Percentiles rank a stretch among this genome's conserved stretches.
Conservation (phyloP, 1,139 yeast genomes). For the Candida sp. region DNA sequence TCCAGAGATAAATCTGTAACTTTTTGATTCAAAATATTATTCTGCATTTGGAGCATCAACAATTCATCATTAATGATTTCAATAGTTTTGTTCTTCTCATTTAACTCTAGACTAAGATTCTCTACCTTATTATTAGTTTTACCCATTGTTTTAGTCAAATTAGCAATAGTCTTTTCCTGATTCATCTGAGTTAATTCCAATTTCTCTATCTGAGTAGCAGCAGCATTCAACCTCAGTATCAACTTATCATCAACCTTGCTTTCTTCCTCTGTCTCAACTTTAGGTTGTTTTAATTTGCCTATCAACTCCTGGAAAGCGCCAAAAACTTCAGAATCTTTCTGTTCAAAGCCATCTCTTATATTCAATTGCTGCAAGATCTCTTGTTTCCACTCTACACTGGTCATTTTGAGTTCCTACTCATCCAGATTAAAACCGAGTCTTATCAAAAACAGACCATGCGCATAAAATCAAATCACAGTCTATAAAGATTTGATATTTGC, state of each 20-base stretch:
- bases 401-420: neutral
- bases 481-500: neutral
- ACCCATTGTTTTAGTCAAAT: slow-evolving; percentile 17
- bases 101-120: slow-evolving; percentile 41
- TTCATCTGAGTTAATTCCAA: slow-evolving; percentile 13
- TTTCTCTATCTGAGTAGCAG: slow-evolving; percentile 21
- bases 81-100: slow-evolving; percentile 52
- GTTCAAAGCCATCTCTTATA: slow-evolving; percentile 30
- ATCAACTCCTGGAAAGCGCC: slow-evolving; percentile 28
- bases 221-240: slow-evolving; percentile 20
- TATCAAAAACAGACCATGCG: neutral
- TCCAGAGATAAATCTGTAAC: slow-evolving; percentile 29
- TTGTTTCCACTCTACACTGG: slow-evolving; percentile 15
- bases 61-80: slow-evolving; percentile 71
- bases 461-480: neutral
- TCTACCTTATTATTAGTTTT: slow-evolving; percentile 27
- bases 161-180: slow-evolving; percentile 11
- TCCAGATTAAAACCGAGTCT: neutral
- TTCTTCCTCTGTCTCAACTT: slow-evolving; percentile 5
- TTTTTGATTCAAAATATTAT: slow-evolving; percentile 53
- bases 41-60: slow-evolving; percentile 66
- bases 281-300: neutral
- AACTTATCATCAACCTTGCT: slow-evolving; percentile 13
- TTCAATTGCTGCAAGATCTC: slow-evolving; percentile 22
- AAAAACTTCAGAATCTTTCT: slow-evolving; percentile 27